These are phyloP conservation scores for Penstemon davidsonii DNA, from an alignment of 257 asterid genomes.

Conservation along the genomic window DNA sequence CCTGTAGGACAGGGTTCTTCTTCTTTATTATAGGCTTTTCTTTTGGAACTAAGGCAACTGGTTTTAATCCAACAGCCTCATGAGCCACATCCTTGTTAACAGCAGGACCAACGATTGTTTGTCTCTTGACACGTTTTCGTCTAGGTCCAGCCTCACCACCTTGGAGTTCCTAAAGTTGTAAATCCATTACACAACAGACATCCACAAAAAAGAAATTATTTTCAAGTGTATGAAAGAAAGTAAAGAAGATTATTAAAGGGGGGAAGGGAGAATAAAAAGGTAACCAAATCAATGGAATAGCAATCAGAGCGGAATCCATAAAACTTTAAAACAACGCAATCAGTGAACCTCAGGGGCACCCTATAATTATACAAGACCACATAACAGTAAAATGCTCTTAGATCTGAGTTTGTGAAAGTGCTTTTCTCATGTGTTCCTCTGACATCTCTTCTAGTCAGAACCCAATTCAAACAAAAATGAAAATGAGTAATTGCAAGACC, in stretches of 20 bases:
- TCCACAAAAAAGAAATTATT: slow-evolving; percentile 8
- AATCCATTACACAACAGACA: slow-evolving; percentile 25
- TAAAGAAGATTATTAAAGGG: not conserved
- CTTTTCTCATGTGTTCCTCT: not conserved
- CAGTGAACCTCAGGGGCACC: not conserved
- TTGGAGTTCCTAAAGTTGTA: slow-evolving; percentile 52
- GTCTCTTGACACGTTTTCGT: slow-evolving; percentile 66
- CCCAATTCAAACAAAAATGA: slow-evolving; percentile 1
- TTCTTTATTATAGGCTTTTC: slow-evolving; percentile 78
- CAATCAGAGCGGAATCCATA: not conserved
- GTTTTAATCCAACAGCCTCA: slow-evolving; percentile 89
- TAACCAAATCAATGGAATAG: not conserved
- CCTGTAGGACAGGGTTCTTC: slow-evolving; percentile 78
- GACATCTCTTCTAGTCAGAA: not conserved
- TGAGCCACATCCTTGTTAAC: slow-evolving; percentile 75
- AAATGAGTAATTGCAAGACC: slow-evolving; percentile 19
- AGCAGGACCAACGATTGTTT: slow-evolving; percentile 84
- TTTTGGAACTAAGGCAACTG: slow-evolving; percentile 71
- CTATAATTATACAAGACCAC: slow-evolving; percentile 12
- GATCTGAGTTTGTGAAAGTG: not conserved
- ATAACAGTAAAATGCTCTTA: slow-evolving; percentile 5
- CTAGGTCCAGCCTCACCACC: slow-evolving; percentile 44
- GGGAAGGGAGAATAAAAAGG: slow-evolving; percentile 15
- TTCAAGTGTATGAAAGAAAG: not conserved
- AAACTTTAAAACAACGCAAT: slow-evolving; percentile 7